A percentile compares a stretch with the other conserved stretches of the same genome.
These are phyloP conservation scores for Prorocentrum cordatum DNA, from an alignment of 169 alveolate genomes.

Conservation along the genomic window DNA sequence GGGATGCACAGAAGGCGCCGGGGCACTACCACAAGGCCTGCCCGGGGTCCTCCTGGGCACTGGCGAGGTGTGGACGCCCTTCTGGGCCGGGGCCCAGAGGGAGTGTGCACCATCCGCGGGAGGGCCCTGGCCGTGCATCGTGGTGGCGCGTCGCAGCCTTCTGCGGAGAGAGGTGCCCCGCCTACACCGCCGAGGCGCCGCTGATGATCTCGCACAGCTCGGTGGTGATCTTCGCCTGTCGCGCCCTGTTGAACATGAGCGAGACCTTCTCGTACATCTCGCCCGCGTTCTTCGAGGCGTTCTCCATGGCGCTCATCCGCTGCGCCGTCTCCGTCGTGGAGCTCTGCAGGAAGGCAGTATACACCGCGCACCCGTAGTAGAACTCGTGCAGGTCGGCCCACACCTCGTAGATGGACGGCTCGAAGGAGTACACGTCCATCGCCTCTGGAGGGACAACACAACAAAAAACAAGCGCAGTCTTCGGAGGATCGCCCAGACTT, in stretches of 20 bases:
- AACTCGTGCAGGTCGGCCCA: slow-evolving; percentile 61
- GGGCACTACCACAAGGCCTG: too few species aligned
- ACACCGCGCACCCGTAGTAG: slow-evolving; percentile 19
- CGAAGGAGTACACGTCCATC: slow-evolving; percentile 62
- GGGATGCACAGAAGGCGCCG: too few species aligned
- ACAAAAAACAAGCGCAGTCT: too few species aligned
- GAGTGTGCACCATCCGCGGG: too few species aligned
- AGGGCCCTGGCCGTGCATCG: too few species aligned
- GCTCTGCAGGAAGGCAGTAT: neutral
- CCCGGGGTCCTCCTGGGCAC: too few species aligned
- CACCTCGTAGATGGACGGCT: slow-evolving; percentile 59
- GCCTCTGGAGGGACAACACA: too few species aligned
- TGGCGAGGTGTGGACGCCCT: too few species aligned
- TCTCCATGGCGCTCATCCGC: slow-evolving; percentile 66
- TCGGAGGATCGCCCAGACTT: too few species aligned
- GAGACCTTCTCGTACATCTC: slow-evolving; percentile 6
- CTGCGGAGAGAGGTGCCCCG: too few species aligned
- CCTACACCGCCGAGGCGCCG: slow-evolving; percentile 47
- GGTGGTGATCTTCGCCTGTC: slow-evolving; percentile 57
- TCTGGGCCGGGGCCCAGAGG: too few species aligned
- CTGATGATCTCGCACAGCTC: slow-evolving; percentile 67
- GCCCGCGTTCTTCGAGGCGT: slow-evolving; percentile 58
- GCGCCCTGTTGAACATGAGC: slow-evolving; percentile 47
- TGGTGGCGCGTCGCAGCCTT: too few species aligned
- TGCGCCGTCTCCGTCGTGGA: slow-evolving; percentile 58